These are phyloP conservation scores for Inonotus obliquus DNA, from an alignment of 1,284 basidiomycete genomes.

Conservation along the genomic window DNA sequence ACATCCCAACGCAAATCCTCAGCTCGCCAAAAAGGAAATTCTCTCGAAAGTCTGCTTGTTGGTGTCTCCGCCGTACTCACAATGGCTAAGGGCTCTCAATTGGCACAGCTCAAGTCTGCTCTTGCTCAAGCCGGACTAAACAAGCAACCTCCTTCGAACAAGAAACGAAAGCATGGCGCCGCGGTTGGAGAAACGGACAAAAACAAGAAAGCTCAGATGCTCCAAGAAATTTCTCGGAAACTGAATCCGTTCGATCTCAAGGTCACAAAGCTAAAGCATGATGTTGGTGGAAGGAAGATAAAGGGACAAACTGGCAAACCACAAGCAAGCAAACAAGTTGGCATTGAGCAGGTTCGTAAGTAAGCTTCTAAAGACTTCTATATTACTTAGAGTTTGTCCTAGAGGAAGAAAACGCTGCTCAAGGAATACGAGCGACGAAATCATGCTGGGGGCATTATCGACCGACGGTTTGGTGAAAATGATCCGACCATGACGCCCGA, in stretches of 20 bases:
- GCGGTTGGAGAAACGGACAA: slow-evolving; percentile 68
- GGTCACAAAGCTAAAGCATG: slow-evolving; percentile 88
- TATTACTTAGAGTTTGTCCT: neutral
- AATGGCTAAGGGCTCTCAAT: slow-evolving; percentile 75
- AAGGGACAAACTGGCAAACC: slow-evolving; percentile 84
- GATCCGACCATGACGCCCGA: slow-evolving; percentile 88
- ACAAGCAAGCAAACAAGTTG: slow-evolving; percentile 83
- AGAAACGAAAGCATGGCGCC: slow-evolving; percentile 64
- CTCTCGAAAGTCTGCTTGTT: neutral
- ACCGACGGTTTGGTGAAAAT: slow-evolving; percentile 95
- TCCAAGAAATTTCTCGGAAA: slow-evolving; percentile 79
- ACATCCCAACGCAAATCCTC: slow-evolving; percentile 3
- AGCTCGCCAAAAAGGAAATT: slow-evolving; percentile 9
- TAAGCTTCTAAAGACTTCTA: slow-evolving; percentile 5
- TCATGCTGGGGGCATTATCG: slow-evolving; percentile 85
- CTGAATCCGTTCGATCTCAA: slow-evolving; percentile 94
- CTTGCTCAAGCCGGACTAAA: slow-evolving; percentile 73
- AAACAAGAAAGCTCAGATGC: slow-evolving; percentile 72
- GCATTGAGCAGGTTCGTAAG: slow-evolving; percentile 77
- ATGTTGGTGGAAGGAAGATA: slow-evolving; percentile 83
- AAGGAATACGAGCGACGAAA: slow-evolving; percentile 81
- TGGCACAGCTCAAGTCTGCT: slow-evolving; percentile 83
- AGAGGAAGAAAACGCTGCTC: slow-evolving; percentile 85
- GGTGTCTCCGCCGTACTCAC: no score
- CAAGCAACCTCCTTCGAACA: slow-evolving; percentile 49